Percentiles rank a stretch among this genome's conserved stretches.
phyloP scores from a whole-genome alignment of 2,329 filamentous ascomycete species.

The Cyphellophora attinorum region DNA sequence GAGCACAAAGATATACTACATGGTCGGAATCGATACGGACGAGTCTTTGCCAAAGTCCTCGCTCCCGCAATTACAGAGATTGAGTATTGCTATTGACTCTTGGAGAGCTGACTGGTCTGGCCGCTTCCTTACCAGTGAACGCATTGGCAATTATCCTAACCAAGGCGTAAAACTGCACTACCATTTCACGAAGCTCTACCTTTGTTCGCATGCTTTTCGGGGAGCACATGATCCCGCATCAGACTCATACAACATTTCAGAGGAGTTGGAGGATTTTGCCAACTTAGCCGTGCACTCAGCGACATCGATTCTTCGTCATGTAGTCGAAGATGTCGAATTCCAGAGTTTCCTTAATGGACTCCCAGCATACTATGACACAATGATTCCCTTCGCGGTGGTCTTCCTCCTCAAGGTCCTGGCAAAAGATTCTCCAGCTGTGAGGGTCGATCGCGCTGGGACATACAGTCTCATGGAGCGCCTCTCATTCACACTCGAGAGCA shows the following conservation, averaged over 20 bases:
- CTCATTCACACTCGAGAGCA: too few relatives aligned
- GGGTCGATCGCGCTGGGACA: too few relatives aligned
- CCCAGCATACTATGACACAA: slow-evolving; percentile 32
- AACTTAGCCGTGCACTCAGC: slow-evolving; percentile 37
- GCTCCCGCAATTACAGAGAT: slow-evolving; percentile 30
- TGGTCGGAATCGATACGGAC: slow-evolving; percentile 46
- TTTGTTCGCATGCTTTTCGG: slow-evolving; percentile 35
- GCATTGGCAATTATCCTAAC: slow-evolving; percentile 39
- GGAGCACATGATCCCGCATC: slow-evolving; percentile 19
- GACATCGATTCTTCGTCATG: slow-evolving; percentile 36
- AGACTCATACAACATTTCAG: slow-evolving; percentile 19
- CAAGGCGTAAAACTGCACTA: slow-evolving; percentile 43
- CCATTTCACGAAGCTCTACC: slow-evolving; percentile 43
- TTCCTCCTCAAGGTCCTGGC: slow-evolving; percentile 34
- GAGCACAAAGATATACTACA: slow-evolving; percentile 44
- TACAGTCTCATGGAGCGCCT: too few relatives aligned
- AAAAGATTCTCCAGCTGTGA: too few relatives aligned
- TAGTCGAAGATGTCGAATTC: slow-evolving; percentile 38
- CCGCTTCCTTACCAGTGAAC: slow-evolving; percentile 35
- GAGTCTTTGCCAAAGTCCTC: slow-evolving; percentile 43
- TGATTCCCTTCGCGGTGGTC: slow-evolving; percentile 35
- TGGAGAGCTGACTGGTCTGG: slow-evolving; percentile 42
- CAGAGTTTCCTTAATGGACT: slow-evolving; percentile 39
- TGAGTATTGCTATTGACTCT: slow-evolving; percentile 38
- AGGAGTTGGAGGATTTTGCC: slow-evolving; percentile 30